phyloP scores from a whole-genome alignment of 2,329 filamentous ascomycete species.

The Didymellaceae sp. region DNA sequence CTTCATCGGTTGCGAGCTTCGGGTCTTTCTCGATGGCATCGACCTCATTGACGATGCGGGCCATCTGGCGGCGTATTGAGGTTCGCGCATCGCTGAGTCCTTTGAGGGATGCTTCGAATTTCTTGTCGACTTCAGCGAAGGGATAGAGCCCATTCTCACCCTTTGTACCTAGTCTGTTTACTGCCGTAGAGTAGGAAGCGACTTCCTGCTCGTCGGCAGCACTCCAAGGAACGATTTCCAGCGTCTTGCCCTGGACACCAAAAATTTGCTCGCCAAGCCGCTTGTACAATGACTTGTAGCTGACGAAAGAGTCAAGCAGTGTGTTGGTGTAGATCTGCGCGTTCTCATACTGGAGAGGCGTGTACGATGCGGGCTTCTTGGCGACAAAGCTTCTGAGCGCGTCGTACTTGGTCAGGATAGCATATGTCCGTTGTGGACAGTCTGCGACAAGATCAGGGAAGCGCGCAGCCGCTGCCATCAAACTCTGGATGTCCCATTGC shows the following conservation, averaged over 20 bases:
- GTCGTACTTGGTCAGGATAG: slow-evolving; percentile 22
- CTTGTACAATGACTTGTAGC: slow-evolving; percentile 18
- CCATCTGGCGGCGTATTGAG: slow-evolving; percentile 3
- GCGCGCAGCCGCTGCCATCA: background rate
- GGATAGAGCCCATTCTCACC: background rate
- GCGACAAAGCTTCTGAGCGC: slow-evolving; percentile 12
- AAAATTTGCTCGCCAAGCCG: too few relatives aligned
- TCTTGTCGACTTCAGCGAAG: background rate
- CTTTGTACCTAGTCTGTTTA: background rate
- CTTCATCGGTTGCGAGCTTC: slow-evolving; percentile 1
- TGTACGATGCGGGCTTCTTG: background rate
- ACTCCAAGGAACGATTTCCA: background rate
- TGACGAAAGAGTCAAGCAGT: slow-evolving; percentile 18
- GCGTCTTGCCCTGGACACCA: background rate
- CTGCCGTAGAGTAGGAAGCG: background rate
- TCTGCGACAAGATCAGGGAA: slow-evolving; percentile 16
- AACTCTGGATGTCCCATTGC: slow-evolving; percentile 9
- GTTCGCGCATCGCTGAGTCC: slow-evolving; percentile 6
- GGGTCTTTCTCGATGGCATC: slow-evolving; percentile 1
- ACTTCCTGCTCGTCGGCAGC: background rate
- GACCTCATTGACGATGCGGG: slow-evolving; percentile 6
- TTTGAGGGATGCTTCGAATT: slow-evolving; percentile 4
- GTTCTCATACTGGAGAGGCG: slow-evolving; percentile 17
- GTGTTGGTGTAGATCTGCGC: slow-evolving; percentile 13
- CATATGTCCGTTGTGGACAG: slow-evolving; percentile 14